A percentile compares a stretch with the other conserved stretches of the same genome.
Conservation (phyloP, 2,329 filamentous ascomycete species). For the Chalaropsis ovoidea region DNA sequence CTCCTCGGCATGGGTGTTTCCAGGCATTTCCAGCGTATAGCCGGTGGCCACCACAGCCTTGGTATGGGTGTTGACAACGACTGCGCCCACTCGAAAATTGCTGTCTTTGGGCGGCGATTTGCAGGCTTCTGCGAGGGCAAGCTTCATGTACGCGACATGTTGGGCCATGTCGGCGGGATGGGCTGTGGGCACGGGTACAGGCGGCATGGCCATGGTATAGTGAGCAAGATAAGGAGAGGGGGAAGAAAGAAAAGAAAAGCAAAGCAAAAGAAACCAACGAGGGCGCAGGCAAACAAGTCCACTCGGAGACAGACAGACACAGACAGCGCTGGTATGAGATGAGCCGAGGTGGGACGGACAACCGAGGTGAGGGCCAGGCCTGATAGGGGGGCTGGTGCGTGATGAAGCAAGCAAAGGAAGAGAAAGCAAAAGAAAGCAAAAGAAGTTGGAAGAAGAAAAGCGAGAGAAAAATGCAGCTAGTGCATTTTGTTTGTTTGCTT, state of each 20-base stretch:
- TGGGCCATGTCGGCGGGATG: background rate
- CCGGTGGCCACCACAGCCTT: conserved; percentile 63
- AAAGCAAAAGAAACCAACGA: background rate
- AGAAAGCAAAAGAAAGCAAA: background rate
- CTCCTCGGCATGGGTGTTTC: conserved; percentile 95
- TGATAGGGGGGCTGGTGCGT: background rate
- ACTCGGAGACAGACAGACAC: background rate
- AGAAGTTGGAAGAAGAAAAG: conserved; percentile 1
- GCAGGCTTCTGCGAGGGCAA: conserved; percentile 20
- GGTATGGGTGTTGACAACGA: conserved; percentile 55
- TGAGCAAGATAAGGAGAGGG: background rate
- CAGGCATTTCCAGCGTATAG: conserved; percentile 79
- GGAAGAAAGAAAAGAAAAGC: background rate
- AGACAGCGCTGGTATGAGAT: background rate
- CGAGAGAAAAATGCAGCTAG: conserved; percentile 8
- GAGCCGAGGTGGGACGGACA: background rate
- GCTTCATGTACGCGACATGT: conserved; percentile 16
- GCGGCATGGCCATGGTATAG: conserved; percentile 3
- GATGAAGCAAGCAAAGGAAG: background rate
- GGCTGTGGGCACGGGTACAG: background rate
- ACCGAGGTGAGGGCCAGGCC: background rate
- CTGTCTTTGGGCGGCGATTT: conserved; percentile 66
- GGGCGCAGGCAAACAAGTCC: background rate
- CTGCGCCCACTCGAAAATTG: conserved; percentile 89
- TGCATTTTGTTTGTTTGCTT: background rate